These are phyloP conservation scores for Mortierella sp. DNA, from an alignment of 371 early-diverging fungal species.

Conservation along the genomic window DNA sequence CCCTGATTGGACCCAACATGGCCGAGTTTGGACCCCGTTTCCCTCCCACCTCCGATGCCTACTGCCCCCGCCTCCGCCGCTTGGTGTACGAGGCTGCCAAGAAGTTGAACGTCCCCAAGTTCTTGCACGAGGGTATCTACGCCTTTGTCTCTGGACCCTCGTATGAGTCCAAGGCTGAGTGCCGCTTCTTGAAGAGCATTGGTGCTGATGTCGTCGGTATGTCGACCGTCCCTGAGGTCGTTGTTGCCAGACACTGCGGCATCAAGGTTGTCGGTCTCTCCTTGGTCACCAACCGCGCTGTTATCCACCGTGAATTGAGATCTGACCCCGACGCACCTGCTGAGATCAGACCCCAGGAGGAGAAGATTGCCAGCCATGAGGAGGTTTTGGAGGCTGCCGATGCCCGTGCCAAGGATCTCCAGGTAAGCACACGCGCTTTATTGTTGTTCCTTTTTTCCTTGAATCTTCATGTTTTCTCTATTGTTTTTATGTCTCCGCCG, in stretches of 20 bases:
- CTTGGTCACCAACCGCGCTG: constrained; percentile 90
- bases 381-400: constrained; percentile 89
- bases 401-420: constrained; percentile 82
- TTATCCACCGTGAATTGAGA: constrained; percentile 73
- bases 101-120: constrained; percentile 63
- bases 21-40: constrained; percentile 92
- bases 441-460: neutral
- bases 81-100: constrained; percentile 74
- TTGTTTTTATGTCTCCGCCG: constrained; percentile 1
- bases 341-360: constrained; percentile 64
- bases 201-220: constrained; percentile 96
- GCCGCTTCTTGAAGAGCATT: constrained; percentile 76
- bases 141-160: constrained; percentile 90
- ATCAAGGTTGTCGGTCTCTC: constrained; percentile 88
- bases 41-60: constrained; percentile 92
- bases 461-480: neutral
- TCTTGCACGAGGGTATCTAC: constrained; percentile 88
- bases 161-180: constrained; percentile 94
- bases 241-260: constrained; percentile 93
- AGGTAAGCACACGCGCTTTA: constrained; percentile 51
- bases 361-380: constrained; percentile 83
- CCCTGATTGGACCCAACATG: constrained; percentile 91
- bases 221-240: constrained; percentile 96
- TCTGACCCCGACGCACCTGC: constrained; percentile 71
- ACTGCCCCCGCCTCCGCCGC: constrained; percentile 85